These are phyloP conservation scores for Ogataea nakhonphanomensis DNA, from an alignment of 805 yeast genomes.

Conservation along the genomic window DNA sequence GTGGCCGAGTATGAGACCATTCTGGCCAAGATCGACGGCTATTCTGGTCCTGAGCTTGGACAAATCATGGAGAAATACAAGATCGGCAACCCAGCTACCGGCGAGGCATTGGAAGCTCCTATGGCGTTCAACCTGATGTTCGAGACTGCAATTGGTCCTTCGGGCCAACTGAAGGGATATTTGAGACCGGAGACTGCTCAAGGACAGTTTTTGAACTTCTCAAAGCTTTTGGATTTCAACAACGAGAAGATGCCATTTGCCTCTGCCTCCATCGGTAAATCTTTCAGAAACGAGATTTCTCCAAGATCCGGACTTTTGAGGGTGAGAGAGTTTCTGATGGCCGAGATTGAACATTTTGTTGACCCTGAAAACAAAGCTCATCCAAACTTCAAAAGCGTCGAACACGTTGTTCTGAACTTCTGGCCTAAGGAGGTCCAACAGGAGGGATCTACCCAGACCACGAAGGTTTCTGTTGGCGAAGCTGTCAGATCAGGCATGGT, in stretches of 20 bases:
- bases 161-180: conserved; percentile 93
- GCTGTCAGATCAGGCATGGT: conserved; percentile 87
- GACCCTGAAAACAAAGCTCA: conserved; percentile 89
- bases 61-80: conserved; percentile 77
- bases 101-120: conserved; percentile 83
- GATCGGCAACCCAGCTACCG: conserved; percentile 89
- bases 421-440: conserved; percentile 86
- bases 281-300: conserved; percentile 97
- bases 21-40: conserved; percentile 94
- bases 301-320: conserved; percentile 97
- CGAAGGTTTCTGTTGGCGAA: conserved; percentile 73
- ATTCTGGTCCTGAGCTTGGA: conserved; percentile 88
- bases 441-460: conserved; percentile 70
- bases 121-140: conserved; percentile 97
- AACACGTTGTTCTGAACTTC: conserved; percentile 68
- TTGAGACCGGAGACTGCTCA: conserved; percentile 99
- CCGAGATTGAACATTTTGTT: conserved; percentile 97
- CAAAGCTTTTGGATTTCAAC: conserved; percentile 89
- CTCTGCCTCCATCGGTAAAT: conserved; percentile 98
- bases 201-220: conserved; percentile 96
- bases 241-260: conserved; percentile 98
- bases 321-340: conserved; percentile 98
- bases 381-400: conserved; percentile 71
- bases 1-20: conserved; percentile 80
- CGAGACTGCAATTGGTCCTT: conserved; percentile 98